phyloP scores from a whole-genome alignment of 192 early-diverging fungal genomes.

The Coemansia sp. region DNA sequence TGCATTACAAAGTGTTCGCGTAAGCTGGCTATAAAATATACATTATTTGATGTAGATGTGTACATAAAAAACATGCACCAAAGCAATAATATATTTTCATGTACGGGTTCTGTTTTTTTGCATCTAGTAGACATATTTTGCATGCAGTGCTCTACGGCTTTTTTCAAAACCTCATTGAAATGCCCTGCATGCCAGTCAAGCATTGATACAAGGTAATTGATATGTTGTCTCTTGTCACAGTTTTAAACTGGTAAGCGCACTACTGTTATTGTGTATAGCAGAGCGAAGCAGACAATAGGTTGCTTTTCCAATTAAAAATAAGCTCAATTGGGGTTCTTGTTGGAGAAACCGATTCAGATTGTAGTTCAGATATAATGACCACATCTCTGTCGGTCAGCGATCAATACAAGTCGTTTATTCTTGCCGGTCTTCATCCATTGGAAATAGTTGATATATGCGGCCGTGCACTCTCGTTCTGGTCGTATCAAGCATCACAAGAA shows the following conservation, averaged over 20 bases:
- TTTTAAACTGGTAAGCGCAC: background rate
- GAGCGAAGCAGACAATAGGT: background rate
- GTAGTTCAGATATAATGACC: slow-evolving; percentile 57
- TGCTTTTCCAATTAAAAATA: background rate
- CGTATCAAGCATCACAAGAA: slow-evolving; percentile 67
- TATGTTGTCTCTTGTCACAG: background rate
- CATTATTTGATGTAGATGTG: background rate
- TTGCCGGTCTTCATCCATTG: slow-evolving; percentile 66
- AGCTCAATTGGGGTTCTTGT: background rate
- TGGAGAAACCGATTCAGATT: background rate
- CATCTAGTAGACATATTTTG: slow-evolving; percentile 65
- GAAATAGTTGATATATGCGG: slow-evolving; percentile 66
- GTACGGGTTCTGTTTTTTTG: background rate
- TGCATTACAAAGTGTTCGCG: slow-evolving; percentile 71
- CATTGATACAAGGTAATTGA: slow-evolving; percentile 55
- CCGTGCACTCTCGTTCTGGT: slow-evolving; percentile 65
- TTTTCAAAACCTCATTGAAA: slow-evolving; percentile 53
- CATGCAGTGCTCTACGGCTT: slow-evolving; percentile 57
- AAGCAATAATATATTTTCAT: background rate
- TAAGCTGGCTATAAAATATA: slow-evolving; percentile 30
- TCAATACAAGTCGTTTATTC: slow-evolving; percentile 65
- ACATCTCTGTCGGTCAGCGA: slow-evolving; percentile 62
- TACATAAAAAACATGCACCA: too few species aligned
- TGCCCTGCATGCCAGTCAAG: slow-evolving; percentile 68
- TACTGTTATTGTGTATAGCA: background rate